Conservation (phyloP, 1,284 basidiomycete genomes). For the Irpex lacteus region DNA sequence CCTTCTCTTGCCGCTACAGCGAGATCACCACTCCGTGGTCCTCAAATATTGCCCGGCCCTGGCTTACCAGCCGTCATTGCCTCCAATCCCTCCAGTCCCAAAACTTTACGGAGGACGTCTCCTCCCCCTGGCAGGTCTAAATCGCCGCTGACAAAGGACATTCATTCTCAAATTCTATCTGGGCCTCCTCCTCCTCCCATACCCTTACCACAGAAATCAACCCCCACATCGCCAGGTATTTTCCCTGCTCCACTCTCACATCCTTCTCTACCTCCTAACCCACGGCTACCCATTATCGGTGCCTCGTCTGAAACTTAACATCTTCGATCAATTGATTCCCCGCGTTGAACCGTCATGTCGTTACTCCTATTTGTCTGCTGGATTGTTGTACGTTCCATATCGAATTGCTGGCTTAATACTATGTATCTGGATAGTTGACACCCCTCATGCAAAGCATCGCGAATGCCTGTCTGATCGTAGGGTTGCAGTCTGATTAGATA, state of each 20-base stretch:
- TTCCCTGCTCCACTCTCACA: conserved; percentile 11
- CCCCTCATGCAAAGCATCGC: background rate
- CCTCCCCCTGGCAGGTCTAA: conserved; percentile 9
- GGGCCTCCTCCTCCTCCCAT: background rate
- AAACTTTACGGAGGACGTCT: conserved; percentile 11
- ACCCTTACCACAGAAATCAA: conserved; percentile 5
- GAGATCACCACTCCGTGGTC: conserved; percentile 13
- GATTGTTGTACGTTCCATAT: conserved; percentile 3
- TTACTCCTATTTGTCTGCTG: conserved; percentile 2
- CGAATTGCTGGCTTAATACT: background rate
- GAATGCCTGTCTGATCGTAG: background rate
- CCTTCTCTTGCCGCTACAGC: conserved; percentile 2
- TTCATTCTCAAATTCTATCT: background rate
- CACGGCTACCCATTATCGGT: conserved; percentile 8
- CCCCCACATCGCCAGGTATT: conserved; percentile 14
- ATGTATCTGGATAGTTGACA: conserved; percentile 8
- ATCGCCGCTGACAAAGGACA: conserved; percentile 13
- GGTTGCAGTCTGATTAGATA: too few relatives aligned
- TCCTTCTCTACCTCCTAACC: conserved; percentile 10
- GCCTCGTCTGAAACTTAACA: conserved; percentile 8
- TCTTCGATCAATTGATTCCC: conserved; percentile 7
- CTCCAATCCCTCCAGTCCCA: conserved; percentile 11
- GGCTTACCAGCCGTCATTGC: background rate
- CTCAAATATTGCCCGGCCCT: conserved; percentile 10
- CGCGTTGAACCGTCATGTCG: background rate